Base-by-base conservation (phyloP, 1,284 basidiomycete species). In the Rhizopogon parksii region DNA sequence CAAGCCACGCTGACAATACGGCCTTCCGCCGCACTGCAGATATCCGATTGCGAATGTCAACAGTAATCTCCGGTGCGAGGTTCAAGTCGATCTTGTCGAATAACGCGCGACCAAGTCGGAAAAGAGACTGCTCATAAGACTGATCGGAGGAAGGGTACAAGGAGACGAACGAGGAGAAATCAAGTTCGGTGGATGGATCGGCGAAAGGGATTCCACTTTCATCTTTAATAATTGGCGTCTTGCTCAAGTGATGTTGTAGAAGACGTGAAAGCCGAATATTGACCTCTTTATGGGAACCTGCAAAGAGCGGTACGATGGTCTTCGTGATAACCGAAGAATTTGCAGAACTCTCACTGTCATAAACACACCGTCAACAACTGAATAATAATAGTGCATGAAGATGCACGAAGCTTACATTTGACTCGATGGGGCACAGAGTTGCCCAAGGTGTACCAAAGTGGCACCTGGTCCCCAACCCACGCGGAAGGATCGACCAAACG, bases 381-480 rank as follows among this genome's bases (percentile, higher is more conserved):
- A 60, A 56, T 25, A 39, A 32, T 40, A 47, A n/a, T 49, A 35
- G 35, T 50, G 47, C 27, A 46, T 51, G 21, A 48, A 52, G 46
- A n/a, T 35, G 51, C 48, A 53, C 9, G 14, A 47, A 3, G 70
- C 81, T 59, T 63, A 84, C 80, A 68, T 58, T 52, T 70, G 67
- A 52, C 71, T 69, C 5, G 58, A 68, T 6, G 83, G 80, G 2
- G 76, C 75, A 63, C 83, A 85, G 40, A 94, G 68, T 52, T 75
- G 74, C 21, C 90, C 91, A 17, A 88, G 69, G 69, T 95, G 88
- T 24, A 85, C 84, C 14, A 96, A 65, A 40, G 73, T 76, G 1
- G 91, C 91, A 42, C 81, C 79, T 0, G 90, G 87, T 12, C 94
- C 91, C 91, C 93, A 98, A 2, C 91, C 85, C 4, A 88, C 90